Evolutionary conservation across 805 yeast species (phyloP).

Genomic region (Schwanniomyces yamadae): DNA sequence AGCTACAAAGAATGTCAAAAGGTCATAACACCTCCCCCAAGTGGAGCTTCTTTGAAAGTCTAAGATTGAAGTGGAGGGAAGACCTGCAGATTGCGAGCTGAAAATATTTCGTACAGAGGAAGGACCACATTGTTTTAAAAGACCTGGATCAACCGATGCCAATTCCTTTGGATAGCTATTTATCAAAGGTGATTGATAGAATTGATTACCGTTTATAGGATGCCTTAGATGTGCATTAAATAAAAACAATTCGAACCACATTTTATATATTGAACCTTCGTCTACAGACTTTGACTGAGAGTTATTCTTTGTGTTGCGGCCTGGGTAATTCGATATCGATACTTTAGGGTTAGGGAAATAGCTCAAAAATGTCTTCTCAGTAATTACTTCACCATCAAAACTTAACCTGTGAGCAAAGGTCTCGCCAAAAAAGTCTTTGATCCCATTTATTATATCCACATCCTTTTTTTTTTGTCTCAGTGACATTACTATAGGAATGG

Average conservation of each 20-base stretch:
- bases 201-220: slow-evolving; percentile 34
- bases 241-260: slow-evolving; percentile 34
- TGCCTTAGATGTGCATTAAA: slow-evolving; percentile 32
- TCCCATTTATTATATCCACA: slow-evolving; percentile 20
- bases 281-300: slow-evolving; percentile 7
- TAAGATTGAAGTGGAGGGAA: slow-evolving; percentile 24
- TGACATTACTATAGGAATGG: slow-evolving; percentile 66
- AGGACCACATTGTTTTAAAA: slow-evolving; percentile 29
- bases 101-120: slow-evolving; percentile 23
- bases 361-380: slow-evolving; percentile 24
- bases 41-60: slow-evolving; percentile 36
- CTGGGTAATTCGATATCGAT: not conserved
- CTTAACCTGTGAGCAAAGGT: slow-evolving; percentile 19
- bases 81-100: slow-evolving; percentile 32
- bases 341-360: slow-evolving; percentile 29
- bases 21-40: slow-evolving; percentile 54
- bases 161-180: slow-evolving; percentile 32
- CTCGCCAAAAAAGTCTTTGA: slow-evolving; percentile 24
- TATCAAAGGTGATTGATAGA: slow-evolving; percentile 35
- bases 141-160: slow-evolving; percentile 32
- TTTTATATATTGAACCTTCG: slow-evolving; percentile 27
- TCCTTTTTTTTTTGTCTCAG: slow-evolving; percentile 35
- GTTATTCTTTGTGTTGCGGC: not conserved
- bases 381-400: slow-evolving; percentile 22
- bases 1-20: slow-evolving; percentile 66